Conservation (phyloP, 805 yeast species). For the Kuraishia molischiana region DNA sequence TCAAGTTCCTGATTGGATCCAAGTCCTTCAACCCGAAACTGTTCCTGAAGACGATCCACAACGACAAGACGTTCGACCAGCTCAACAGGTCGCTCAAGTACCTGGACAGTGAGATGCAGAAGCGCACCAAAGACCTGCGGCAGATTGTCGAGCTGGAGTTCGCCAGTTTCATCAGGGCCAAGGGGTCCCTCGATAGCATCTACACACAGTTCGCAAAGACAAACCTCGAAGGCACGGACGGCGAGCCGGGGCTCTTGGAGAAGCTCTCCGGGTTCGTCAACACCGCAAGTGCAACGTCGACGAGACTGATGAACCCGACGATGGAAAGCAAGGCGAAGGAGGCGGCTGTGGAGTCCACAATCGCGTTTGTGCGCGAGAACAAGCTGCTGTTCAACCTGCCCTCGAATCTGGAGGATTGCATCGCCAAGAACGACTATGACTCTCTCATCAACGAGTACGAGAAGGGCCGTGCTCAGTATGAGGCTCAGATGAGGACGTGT, state of each 20-base stretch:
- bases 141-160: constrained; percentile 48
- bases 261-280: constrained; percentile 29
- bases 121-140: constrained; percentile 40
- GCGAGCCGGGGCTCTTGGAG: constrained; percentile 15
- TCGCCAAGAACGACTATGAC: constrained; percentile 45
- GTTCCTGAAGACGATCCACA: constrained; percentile 47
- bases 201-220: constrained; percentile 37
- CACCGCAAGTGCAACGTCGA: constrained; percentile 38
- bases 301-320: constrained; percentile 49
- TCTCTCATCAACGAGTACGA: constrained; percentile 47
- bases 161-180: constrained; percentile 53
- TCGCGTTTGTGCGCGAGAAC: constrained; percentile 41
- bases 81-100: constrained; percentile 35
- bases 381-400: constrained; percentile 50
- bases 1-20: constrained; percentile 41
- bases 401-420: constrained; percentile 27
- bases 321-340: constrained; percentile 39
- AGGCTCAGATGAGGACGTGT: background rate
- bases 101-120: constrained; percentile 37
- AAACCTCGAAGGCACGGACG: constrained; percentile 5
- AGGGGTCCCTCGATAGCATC: constrained; percentile 53
- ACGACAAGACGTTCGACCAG: constrained; percentile 41
- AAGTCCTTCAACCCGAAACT: constrained; percentile 48
- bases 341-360: constrained; percentile 36
- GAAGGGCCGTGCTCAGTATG: constrained; percentile 26